Percentiles rank a stretch among this genome's conserved stretches.
Conservation (phyloP, 306 rosid genomes). For the Quercus agrifolia region DNA sequence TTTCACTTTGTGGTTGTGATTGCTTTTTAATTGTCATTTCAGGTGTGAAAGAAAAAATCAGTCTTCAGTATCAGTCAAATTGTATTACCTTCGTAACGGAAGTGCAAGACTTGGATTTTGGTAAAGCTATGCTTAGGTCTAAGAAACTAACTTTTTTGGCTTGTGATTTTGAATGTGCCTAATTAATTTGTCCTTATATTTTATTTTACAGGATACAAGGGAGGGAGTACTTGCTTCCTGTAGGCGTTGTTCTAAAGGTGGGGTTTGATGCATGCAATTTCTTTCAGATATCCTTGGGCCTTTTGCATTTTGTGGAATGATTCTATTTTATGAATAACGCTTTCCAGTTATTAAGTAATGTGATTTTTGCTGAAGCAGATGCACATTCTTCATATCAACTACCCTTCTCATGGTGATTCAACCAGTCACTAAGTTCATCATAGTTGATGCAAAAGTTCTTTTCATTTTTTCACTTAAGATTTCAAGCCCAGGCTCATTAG, state of each 20-base stretch:
- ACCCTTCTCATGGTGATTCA: no score
- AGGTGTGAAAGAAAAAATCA: slow-evolving; percentile 90
- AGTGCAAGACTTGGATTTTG: slow-evolving; percentile 96
- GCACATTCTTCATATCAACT: neutral
- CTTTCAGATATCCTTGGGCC: slow-evolving; percentile 1
- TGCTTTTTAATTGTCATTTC: slow-evolving; percentile 15
- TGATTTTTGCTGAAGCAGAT: neutral
- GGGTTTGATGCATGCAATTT: slow-evolving; percentile 1
- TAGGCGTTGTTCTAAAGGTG: slow-evolving; percentile 86
- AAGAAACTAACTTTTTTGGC: slow-evolving; percentile 1
- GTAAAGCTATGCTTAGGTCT: slow-evolving; percentile 46
- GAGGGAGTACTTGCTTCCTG: slow-evolving; percentile 89
- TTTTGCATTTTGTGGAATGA: neutral
- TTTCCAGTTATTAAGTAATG: neutral
- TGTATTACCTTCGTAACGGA: slow-evolving; percentile 83
- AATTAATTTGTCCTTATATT: slow-evolving; percentile 4
- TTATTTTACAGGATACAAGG: slow-evolving; percentile 71
- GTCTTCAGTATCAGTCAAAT: slow-evolving; percentile 61
- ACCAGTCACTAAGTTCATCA: no score
- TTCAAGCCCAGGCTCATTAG: neutral
- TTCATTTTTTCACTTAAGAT: neutral
- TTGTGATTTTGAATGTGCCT: slow-evolving; percentile 19
- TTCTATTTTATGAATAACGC: neutral
- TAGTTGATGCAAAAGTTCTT: no score
- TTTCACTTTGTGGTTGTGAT: slow-evolving; percentile 9